These are phyloP conservation scores for Collybia mongolica DNA, from an alignment of 768 basidiomycete species.

Conservation along the genomic window DNA sequence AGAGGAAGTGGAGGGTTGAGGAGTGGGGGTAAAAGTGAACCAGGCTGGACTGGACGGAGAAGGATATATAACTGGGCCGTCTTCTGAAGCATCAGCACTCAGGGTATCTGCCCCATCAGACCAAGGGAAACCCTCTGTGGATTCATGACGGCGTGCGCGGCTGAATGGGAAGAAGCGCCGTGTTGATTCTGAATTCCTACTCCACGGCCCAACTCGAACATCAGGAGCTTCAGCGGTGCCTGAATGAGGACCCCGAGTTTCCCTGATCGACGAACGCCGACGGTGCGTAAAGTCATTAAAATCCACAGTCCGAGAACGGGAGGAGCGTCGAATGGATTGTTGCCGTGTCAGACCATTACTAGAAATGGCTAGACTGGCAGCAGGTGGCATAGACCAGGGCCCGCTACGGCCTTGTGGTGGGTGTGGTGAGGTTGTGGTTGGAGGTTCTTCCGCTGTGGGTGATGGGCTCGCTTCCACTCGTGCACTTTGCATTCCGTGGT, in stretches of 20 bases:
- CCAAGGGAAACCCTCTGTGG: conserved; percentile 19
- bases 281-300: conserved; percentile 73
- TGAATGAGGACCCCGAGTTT: conserved; percentile 23
- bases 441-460: conserved; percentile 32
- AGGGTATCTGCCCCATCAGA: conserved; percentile 19
- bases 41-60: conserved; percentile 17
- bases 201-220: conserved; percentile 19
- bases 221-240: conserved; percentile 29
- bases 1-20: conserved; percentile 9
- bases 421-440: conserved; percentile 21
- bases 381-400: conserved; percentile 30
- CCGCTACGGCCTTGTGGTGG: conserved; percentile 21
- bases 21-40: conserved; percentile 24
- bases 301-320: conserved; percentile 55
- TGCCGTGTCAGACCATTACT: conserved; percentile 45
- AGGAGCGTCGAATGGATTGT: conserved; percentile 58
- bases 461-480: conserved; percentile 27
- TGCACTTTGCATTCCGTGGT: conserved; percentile 8
- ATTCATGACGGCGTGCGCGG: conserved; percentile 41
- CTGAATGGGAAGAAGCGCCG: conserved; percentile 61
- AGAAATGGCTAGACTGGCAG: conserved; percentile 18
- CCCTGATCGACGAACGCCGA: conserved; percentile 53
- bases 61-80: conserved; percentile 12
- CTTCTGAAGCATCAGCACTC: conserved; percentile 13
- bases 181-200: conserved; percentile 23